Evolutionary conservation across 139 green algal species (phyloP).

Genomic region (Chlorella sorokiniana): DNA sequence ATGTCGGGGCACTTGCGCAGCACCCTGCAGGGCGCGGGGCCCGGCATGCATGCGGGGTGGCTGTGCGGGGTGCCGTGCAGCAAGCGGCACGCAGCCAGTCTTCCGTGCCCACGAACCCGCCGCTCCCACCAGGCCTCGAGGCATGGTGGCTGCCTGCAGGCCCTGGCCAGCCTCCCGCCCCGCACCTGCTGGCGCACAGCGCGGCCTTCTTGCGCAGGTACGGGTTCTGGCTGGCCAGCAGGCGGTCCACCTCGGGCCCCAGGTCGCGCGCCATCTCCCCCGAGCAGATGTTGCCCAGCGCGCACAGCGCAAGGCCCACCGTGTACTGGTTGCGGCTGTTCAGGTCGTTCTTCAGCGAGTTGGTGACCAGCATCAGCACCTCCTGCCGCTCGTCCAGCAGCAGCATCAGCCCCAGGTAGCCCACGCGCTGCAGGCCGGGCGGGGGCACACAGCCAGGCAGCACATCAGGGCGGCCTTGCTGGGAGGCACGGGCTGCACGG

Average conservation of each 20-base stretch:
- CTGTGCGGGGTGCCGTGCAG: background rate
- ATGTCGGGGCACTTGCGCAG: conserved; percentile 94
- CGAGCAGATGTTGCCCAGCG: conserved; percentile 97
- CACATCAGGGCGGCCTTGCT: too few relatives aligned
- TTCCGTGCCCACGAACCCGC: too few relatives aligned
- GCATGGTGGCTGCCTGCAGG: too few relatives aligned
- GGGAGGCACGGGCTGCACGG: background rate
- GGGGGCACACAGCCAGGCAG: background rate
- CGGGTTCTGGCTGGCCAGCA: conserved; percentile 77
- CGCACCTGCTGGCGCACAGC: conserved; percentile 77
- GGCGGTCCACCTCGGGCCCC: conserved; percentile 88
- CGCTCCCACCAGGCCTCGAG: too few relatives aligned
- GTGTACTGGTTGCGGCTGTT: conserved; percentile 86
- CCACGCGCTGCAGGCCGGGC: conserved; percentile 77
- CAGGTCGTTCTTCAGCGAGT: conserved; percentile 97
- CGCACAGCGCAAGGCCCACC: conserved; percentile 89
- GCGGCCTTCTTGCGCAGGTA: conserved; percentile 97
- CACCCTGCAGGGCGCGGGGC: conserved; percentile 57
- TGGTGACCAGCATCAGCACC: conserved; percentile 99
- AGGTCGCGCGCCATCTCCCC: conserved; percentile 98
- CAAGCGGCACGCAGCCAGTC: background rate
- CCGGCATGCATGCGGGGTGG: background rate
- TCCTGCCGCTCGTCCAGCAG: conserved; percentile 98
- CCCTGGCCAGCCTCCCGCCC: too few relatives aligned
- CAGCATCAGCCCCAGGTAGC: conserved; percentile 98